These are phyloP conservation scores for Cadophora sp. DNA, from an alignment of 2,329 filamentous ascomycete species.

Conservation along the genomic window DNA sequence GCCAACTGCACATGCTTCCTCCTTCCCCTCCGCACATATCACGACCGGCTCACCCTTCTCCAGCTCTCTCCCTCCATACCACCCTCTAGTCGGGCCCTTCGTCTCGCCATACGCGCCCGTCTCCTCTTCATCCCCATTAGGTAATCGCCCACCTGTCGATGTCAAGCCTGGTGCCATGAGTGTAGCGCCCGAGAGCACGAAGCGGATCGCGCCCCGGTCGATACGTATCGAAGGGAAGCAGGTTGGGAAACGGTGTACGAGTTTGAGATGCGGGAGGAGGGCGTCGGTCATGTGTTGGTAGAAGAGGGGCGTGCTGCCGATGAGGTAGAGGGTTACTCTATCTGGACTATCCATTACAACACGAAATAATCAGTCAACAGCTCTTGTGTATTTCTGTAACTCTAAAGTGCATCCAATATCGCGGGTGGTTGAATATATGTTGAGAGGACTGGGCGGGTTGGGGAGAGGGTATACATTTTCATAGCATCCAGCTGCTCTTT, in stretches of 20 bases:
- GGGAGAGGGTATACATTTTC: slow-evolving; percentile 69
- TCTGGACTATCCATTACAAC: slow-evolving; percentile 65
- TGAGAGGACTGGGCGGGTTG: not conserved
- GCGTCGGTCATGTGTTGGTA: slow-evolving; percentile 80
- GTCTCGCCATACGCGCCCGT: slow-evolving; percentile 44
- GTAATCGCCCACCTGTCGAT: slow-evolving; percentile 79
- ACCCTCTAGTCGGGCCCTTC: slow-evolving; percentile 46
- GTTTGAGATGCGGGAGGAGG: slow-evolving; percentile 84
- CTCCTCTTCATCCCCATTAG: slow-evolving; percentile 52
- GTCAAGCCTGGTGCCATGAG: slow-evolving; percentile 97
- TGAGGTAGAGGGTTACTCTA: slow-evolving; percentile 85
- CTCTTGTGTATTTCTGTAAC: no score
- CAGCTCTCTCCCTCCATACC: slow-evolving; percentile 69
- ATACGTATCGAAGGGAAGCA: slow-evolving; percentile 87
- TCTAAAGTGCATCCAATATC: no score
- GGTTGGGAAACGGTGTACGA: slow-evolving; percentile 89
- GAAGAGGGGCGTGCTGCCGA: slow-evolving; percentile 82
- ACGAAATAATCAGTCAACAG: slow-evolving; percentile 23
- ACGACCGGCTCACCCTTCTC: slow-evolving; percentile 85
- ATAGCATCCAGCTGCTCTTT: slow-evolving; percentile 89
- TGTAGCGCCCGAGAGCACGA: slow-evolving; percentile 90
- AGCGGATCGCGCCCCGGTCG: slow-evolving; percentile 94
- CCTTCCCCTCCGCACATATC: slow-evolving; percentile 91
- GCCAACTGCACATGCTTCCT: slow-evolving; percentile 88
- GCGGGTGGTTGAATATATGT: no score